Conservation (phyloP, 345 rosid genomes). For the Theobroma cacao region DNA sequence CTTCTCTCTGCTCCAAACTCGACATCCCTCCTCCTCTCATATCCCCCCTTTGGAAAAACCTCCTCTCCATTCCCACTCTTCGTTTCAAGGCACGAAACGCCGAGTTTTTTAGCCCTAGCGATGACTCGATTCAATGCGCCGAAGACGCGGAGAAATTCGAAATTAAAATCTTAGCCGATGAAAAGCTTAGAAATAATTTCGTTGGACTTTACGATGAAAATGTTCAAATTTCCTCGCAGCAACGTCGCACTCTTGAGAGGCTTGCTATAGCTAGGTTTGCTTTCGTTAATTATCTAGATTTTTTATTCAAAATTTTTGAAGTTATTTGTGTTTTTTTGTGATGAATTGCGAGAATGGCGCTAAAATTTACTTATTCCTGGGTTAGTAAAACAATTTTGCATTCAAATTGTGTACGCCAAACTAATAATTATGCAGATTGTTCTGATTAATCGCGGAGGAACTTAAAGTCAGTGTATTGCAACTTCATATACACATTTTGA, state of each 20-base stretch:
- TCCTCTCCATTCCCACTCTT: constrained; percentile 52
- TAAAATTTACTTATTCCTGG: too few relatives aligned
- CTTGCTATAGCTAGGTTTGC: constrained; percentile 54
- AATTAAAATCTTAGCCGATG: constrained; percentile 47
- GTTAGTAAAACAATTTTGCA: background rate
- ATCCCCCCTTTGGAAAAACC: constrained; percentile 48
- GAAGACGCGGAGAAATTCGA: constrained; percentile 52
- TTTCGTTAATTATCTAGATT: background rate
- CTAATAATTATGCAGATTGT: background rate
- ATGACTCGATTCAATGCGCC: constrained; percentile 40
- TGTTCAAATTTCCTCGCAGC: constrained; percentile 34
- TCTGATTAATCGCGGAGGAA: background rate
- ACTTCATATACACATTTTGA: background rate
- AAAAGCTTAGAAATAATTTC: constrained; percentile 61
- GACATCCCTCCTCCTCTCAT: constrained; percentile 26
- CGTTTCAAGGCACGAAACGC: constrained; percentile 36
- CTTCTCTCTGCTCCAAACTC: constrained; percentile 46
- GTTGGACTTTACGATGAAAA: constrained; percentile 60
- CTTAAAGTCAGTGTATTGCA: background rate
- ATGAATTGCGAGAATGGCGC: background rate
- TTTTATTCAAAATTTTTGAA: background rate
- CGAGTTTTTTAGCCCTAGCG: constrained; percentile 22
- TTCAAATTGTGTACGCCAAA: background rate
- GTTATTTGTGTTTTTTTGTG: background rate
- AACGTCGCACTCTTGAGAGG: constrained; percentile 64